These are phyloP conservation scores for Tremella mesenterica DNA, from an alignment of 768 basidiomycete genomes.

Conservation along the genomic window DNA sequence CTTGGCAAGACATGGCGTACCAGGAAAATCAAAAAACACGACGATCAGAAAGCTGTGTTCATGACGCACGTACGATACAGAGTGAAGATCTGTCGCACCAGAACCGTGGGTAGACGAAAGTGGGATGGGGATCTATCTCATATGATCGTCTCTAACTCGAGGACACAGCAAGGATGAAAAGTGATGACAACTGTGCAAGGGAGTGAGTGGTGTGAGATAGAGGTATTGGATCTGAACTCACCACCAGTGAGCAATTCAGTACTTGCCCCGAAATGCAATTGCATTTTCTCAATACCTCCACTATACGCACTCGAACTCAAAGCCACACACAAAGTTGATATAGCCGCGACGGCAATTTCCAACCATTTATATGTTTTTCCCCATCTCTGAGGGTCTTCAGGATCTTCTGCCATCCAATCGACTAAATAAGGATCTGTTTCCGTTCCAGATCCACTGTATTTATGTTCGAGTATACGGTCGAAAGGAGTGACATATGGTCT, in stretches of 20 bases:
- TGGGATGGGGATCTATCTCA: not conserved
- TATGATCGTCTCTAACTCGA: not conserved
- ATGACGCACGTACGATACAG: too few relatives aligned
- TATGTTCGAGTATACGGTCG: constrained; percentile 21
- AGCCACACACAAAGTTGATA: constrained; percentile 38
- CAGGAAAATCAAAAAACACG: not conserved
- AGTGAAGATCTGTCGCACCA: too few relatives aligned
- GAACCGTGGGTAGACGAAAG: too few relatives aligned
- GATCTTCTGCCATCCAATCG: constrained; percentile 40
- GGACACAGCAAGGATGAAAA: constrained; percentile 22
- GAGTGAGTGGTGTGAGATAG: not conserved
- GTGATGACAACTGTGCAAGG: too few relatives aligned
- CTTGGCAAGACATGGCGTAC: not conserved
- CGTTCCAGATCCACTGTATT: constrained; percentile 39
- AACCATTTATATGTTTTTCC: constrained; percentile 32
- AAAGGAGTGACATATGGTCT: constrained; percentile 35
- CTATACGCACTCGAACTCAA: constrained; percentile 34
- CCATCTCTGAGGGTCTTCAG: constrained; percentile 42
- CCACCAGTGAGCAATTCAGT: constrained; percentile 28
- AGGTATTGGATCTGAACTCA: constrained; percentile 48
- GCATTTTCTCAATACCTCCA: constrained; percentile 23
- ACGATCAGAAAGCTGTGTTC: too few relatives aligned
- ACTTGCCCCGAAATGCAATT: constrained; percentile 23
- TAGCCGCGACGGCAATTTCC: constrained; percentile 26
- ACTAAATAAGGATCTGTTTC: constrained; percentile 39